These are phyloP conservation scores for Pseudocercospora pini-densiflorae DNA, from an alignment of 2,329 filamentous ascomycete genomes.

Conservation along the genomic window DNA sequence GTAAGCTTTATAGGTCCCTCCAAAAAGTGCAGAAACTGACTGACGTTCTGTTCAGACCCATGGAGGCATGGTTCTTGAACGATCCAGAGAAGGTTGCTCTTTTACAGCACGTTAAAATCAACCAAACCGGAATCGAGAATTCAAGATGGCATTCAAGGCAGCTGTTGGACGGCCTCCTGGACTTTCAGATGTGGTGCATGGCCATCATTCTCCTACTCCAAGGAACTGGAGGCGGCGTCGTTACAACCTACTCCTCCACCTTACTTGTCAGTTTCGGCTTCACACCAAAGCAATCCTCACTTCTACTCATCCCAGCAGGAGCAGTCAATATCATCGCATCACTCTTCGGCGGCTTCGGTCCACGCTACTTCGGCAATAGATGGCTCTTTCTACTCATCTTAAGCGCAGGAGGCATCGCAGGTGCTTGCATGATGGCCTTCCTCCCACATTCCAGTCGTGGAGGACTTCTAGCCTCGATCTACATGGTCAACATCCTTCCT, in stretches of 20 bases:
- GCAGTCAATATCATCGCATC: constrained; percentile 48
- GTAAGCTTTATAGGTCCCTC: background rate
- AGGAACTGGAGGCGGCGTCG: constrained; percentile 46
- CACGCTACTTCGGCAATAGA: constrained; percentile 30
- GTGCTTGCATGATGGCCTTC: constrained; percentile 35
- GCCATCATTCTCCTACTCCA: constrained; percentile 40
- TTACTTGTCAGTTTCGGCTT: constrained; percentile 37
- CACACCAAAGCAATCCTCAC: constrained; percentile 30
- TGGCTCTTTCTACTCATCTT: constrained; percentile 29
- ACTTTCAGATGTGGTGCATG: constrained; percentile 59
- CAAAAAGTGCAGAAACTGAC: too few species aligned
- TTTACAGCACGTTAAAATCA: constrained; percentile 46
- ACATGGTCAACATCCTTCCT: constrained; percentile 44
- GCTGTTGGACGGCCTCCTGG: constrained; percentile 60
- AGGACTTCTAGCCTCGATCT: constrained; percentile 47
- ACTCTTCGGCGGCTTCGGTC: constrained; percentile 28
- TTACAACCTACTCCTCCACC: constrained; percentile 41
- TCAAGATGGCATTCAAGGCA: constrained; percentile 56
- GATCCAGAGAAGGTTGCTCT: constrained; percentile 48
- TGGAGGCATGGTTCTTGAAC: constrained; percentile 28
- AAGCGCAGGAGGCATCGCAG: constrained; percentile 30
- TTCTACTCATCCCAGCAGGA: constrained; percentile 63
- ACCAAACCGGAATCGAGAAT: constrained; percentile 50
- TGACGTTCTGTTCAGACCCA: constrained; percentile 25
- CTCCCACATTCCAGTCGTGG: constrained; percentile 44